phyloP scores from a whole-genome alignment of 306 rosid species.

The Betula pendula region DNA sequence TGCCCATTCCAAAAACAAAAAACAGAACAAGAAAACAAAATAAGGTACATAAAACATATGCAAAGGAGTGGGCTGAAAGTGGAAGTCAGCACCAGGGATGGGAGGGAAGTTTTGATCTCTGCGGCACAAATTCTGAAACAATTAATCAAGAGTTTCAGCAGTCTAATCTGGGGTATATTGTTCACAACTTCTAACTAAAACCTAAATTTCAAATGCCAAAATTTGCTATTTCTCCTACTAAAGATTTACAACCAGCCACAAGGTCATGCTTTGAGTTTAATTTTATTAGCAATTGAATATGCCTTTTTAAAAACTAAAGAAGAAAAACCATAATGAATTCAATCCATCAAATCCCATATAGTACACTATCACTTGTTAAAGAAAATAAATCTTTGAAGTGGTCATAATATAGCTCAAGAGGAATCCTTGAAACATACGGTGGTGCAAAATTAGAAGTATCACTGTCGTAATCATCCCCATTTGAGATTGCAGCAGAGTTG shows the following conservation, averaged over 20 bases:
- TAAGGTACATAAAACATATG: neutral
- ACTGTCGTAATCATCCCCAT: slow-evolving; percentile 73
- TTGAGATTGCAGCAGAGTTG: slow-evolving; percentile 39
- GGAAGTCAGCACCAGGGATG: neutral
- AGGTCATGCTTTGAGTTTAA: neutral
- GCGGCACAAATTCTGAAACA: neutral
- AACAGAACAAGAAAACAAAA: slow-evolving; percentile 2
- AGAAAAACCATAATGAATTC: neutral
- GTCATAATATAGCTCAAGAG: neutral
- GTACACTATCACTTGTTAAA: neutral
- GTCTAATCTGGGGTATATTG: neutral
- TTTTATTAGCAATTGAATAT: neutral
- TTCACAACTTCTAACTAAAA: neutral
- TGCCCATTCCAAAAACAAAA: neutral
- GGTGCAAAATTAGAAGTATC: slow-evolving; percentile 77
- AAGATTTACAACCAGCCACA: neutral
- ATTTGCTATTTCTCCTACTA: neutral
- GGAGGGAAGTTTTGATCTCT: neutral
- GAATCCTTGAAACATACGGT: slow-evolving; percentile 47
- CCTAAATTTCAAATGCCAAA: neutral
- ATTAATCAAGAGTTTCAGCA: neutral
- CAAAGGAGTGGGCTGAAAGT: neutral
- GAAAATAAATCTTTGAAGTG: neutral
- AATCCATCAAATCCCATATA: too few species aligned
- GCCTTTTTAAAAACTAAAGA: neutral